phyloP scores from a whole-genome alignment of 106 monocot genomes.

The Dendrobium huoshanense region DNA sequence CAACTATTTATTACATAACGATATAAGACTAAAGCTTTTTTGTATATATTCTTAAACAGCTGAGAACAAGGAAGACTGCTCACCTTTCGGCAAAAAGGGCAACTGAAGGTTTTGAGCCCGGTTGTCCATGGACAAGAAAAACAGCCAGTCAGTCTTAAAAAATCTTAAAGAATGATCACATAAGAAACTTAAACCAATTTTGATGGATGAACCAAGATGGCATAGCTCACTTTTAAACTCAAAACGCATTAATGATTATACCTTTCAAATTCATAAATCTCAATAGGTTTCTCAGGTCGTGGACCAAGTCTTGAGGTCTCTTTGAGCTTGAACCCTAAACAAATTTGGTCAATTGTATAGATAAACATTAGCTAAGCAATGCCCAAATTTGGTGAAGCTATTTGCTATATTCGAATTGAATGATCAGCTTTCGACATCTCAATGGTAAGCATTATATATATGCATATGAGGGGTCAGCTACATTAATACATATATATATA shows the following conservation, averaged over 20 bases:
- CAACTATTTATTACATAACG: background rate
- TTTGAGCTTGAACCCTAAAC: conserved; percentile 64
- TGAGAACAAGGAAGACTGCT: background rate
- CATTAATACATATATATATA: too few species aligned
- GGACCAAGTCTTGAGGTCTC: conserved; percentile 79
- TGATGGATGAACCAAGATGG: background rate
- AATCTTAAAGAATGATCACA: background rate
- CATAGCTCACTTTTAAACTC: background rate
- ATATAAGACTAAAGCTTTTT: background rate
- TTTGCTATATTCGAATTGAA: background rate
- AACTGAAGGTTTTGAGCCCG: conserved; percentile 43
- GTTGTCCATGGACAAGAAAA: conserved; percentile 17
- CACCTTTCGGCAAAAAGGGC: conserved; percentile 98
- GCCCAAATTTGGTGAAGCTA: background rate
- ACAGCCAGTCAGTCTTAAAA: conserved; percentile 8
- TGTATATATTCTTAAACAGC: too few species aligned
- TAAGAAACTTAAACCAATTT: background rate
- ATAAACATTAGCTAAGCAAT: background rate
- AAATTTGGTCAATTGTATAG: background rate
- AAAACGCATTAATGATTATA: conserved; percentile 15
- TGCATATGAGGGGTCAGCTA: too few species aligned
- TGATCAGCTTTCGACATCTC: too few species aligned
- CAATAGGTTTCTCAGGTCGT: conserved; percentile 82
- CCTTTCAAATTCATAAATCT: conserved; percentile 99
- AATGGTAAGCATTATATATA: too few species aligned